Percentiles rank a stretch among this genome's conserved stretches.
Evolutionary conservation across 257 asterid species (phyloP).

Genomic region (Solanum stenotomum): DNA sequence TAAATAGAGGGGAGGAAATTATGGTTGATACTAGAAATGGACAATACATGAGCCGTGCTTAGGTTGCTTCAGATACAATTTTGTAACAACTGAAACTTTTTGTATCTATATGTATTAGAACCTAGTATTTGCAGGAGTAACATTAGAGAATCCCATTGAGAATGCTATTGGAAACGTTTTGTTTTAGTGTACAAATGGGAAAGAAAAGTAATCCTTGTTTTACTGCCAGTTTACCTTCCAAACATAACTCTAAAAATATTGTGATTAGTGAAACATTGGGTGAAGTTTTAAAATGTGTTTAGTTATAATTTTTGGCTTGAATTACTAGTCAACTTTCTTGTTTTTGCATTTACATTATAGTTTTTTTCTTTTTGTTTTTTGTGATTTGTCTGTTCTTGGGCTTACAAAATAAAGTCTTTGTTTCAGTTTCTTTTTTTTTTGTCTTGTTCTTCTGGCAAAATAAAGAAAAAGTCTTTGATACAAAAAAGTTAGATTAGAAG

Average conservation of each 20-base stretch:
- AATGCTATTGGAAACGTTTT: neutral
- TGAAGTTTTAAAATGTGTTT: neutral
- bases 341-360: neutral
- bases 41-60: constrained; percentile 93
- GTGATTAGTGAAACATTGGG: neutral
- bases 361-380: neutral
- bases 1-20: constrained; percentile 51
- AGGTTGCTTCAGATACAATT: constrained; percentile 11
- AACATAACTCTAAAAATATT: neutral
- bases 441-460: neutral
- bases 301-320: neutral
- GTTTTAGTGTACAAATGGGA: neutral
- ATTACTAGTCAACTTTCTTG: neutral
- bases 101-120: neutral
- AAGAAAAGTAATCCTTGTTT: neutral
- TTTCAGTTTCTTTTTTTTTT: neutral
- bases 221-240: neutral
- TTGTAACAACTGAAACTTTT: constrained; percentile 2
- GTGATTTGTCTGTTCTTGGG: neutral
- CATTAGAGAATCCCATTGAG: neutral
- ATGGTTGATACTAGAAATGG: constrained; percentile 88
- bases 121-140: neutral
- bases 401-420: neutral
- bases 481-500: neutral
- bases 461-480: neutral